Base-by-base conservation (phyloP, 441 rosid species). In the Eutrema salsugineum region DNA sequence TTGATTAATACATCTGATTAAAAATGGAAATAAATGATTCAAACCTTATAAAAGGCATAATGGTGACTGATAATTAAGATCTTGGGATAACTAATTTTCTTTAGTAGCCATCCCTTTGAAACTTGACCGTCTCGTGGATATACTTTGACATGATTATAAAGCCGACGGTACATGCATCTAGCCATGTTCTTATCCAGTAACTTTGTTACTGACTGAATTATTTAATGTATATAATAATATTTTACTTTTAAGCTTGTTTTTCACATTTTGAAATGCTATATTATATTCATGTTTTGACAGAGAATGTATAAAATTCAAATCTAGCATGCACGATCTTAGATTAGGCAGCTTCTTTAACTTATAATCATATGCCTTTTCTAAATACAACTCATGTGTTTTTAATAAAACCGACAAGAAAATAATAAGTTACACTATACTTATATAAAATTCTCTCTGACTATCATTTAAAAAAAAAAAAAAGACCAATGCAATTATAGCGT, bases 111-210 rank as follows among this genome's bases (percentile, higher is more conserved):
- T 75, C 78, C 1, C 15, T 53, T 50, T 61, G 50, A 58, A 75
- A 68, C 27, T n/a, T 36, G 20, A 43, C 17, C 38, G 38, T 17
- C 20, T 28, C 44, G n/a, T 39, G 27, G 44, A 40, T 59, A 66
- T 32, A 50, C 68, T 32, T 59, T 59, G 66, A 65, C 63, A 51
- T 59, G 67, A 66, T 54, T 39, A 38, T 49, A 47, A 24, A 64
- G 51, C 56, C 39, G 40, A 62, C 56, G 70, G 50, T 46, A 73
- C 77, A 66, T 66, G 72, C 60, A 73, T 66, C 55, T 48, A 66
- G 32, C 67, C 43, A 42, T 51, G 63, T 74, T 74, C 63, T 54
- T 67, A 67, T 61, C 73, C 43, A 60, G 16, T 16, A 66, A 40
- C 68, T 73, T 19, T 57, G 0, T 73, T 66, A 67, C 63, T 39